These are phyloP conservation scores for Furcasterigmium furcatum DNA, from an alignment of 2,329 filamentous ascomycete genomes.

Conservation along the genomic window DNA sequence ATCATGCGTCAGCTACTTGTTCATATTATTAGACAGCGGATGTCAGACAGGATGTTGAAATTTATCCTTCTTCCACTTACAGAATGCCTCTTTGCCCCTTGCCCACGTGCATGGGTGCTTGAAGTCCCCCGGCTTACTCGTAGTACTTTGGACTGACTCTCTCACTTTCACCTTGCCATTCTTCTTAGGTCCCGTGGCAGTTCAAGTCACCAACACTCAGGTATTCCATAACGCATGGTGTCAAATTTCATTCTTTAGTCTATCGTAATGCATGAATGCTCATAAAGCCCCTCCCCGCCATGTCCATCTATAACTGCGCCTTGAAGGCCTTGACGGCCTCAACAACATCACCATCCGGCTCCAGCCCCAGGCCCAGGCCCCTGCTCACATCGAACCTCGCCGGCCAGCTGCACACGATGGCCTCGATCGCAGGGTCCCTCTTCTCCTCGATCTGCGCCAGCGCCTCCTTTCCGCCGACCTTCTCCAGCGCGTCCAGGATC, in stretches of 20 bases:
- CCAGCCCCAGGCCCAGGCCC: slow-evolving; percentile 50
- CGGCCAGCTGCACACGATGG: slow-evolving; percentile 54
- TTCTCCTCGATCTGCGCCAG: slow-evolving; percentile 41
- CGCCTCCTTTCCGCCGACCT: slow-evolving; percentile 43
- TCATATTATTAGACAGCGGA: not conserved
- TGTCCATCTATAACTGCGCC: not conserved
- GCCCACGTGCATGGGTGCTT: no score
- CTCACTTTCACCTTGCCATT: no score
- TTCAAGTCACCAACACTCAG: no score
- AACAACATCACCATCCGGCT: slow-evolving; percentile 36
- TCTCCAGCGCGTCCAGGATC: slow-evolving; percentile 46
- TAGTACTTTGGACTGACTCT: no score
- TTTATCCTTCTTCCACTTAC: not conserved
- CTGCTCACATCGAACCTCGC: slow-evolving; percentile 44
- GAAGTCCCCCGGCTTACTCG: no score
- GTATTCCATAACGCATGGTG: no score
- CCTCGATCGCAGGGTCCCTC: slow-evolving; percentile 40
- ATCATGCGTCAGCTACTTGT: no score
- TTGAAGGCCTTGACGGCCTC: slow-evolving; percentile 21
- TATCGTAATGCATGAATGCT: no score
- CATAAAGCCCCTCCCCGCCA: no score
- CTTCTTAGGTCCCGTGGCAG: no score
- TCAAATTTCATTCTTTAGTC: no score
- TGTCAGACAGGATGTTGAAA: not conserved
- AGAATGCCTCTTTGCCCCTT: no score